Evolutionary conservation across 2,329 filamentous ascomycete species (phyloP), one percentile per base, ranked within the genome.

Genomic region (Fusarium veterinarium): DNA sequence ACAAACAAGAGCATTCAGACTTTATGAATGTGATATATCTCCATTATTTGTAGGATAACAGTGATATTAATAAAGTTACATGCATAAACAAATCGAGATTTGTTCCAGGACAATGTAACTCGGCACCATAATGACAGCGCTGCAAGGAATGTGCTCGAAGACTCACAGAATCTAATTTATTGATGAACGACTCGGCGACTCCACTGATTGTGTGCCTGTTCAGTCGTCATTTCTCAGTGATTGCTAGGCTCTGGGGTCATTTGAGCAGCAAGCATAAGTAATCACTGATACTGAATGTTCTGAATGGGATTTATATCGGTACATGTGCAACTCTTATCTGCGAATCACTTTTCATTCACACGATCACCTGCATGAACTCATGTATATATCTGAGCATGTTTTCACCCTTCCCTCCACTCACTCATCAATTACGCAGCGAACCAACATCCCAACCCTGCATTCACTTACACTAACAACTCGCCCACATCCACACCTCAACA

Each of bases 221-320:
- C 6, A 30, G 8, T 7, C 7, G 25, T 0, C 13, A 14, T 10
- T 30, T 6, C 12, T 14, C 1, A 16, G 44, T 30, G 6, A 20
- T 19, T 31, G 45, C 12, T 23, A 8, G 45, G 8, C 17, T 14
- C 12, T 6, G 13, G 13, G 46, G 6, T 2, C 19, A 30, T 30
- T 28, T n/a, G 14, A 30, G 23, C 23, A 19, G 19, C 35, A 30
- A 30, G 28, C 10, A 10, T 5, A 4, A 30, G 13, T 35, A 40
- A 8, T 40, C 10, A 17, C 14, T n/a, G 17, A 12, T 4, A n/a
- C 12, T 6, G 31, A 35, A 5, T 8, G 23, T 23, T 1, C 7
- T 28, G 49, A n/a, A 17, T 17, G 17, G 9, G 19, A 40, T 53
- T 30, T 23, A 13, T 19, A 20, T 37, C 9, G 19, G 23, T 9